Conservation (phyloP, 1,139 yeast species). For the Pichia sp. region DNA sequence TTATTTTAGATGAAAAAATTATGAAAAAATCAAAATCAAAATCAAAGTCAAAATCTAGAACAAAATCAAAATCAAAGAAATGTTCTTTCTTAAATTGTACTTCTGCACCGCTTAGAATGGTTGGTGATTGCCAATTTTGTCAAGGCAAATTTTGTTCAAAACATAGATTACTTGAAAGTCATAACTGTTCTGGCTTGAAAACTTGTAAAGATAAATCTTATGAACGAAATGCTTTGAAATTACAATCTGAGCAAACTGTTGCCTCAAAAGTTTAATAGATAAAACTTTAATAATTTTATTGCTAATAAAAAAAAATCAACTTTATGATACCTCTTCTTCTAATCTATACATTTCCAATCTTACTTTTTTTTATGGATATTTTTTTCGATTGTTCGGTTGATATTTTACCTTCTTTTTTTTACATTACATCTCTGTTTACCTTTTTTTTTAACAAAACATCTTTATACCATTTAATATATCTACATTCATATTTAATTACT, state of each 20-base stretch:
- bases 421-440: no score
- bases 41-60: conserved; percentile 33
- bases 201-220: conserved; percentile 78
- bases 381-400: no score
- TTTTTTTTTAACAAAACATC: no score
- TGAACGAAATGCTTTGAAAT: conserved; percentile 44
- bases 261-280: conserved; percentile 35
- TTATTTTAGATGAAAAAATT: neutral
- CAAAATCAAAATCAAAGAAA: conserved; percentile 42
- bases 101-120: conserved; percentile 69
- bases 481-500: neutral
- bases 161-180: conserved; percentile 83
- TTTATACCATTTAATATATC: no score
- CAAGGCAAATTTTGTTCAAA: conserved; percentile 83
- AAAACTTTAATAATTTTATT: no score
- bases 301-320: no score
- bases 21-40: neutral
- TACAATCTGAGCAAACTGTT: conserved; percentile 41
- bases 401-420: no score
- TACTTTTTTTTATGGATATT: no score
- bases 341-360: no score
- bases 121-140: conserved; percentile 84
- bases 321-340: no score
- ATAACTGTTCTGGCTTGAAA: conserved; percentile 71
- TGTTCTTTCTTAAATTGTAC: conserved; percentile 62